These are phyloP conservation scores for Gossypium laxum DNA, from an alignment of 441 rosid genomes.

Conservation along the genomic window DNA sequence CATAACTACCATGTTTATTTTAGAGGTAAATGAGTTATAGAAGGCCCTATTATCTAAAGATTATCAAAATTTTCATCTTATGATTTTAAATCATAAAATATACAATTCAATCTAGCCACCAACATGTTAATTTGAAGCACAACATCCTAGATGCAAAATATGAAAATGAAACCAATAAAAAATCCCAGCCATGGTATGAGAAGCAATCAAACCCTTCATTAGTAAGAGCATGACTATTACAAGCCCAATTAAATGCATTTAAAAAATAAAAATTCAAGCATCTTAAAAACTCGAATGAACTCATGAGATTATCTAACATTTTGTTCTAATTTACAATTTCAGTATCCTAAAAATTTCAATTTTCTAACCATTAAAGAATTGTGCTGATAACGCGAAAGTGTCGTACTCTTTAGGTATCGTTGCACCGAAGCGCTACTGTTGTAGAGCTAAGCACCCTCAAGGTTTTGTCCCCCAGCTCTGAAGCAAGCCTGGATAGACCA, in stretches of 20 bases:
- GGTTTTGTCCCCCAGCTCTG: not conserved
- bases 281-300: not conserved
- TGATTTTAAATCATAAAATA: conserved; percentile 3
- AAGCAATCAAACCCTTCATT: not conserved
- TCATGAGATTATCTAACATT: not conserved
- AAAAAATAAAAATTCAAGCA: not conserved
- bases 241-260: not conserved
- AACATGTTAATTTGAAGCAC: not conserved
- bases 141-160: not conserved
- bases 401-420: not conserved
- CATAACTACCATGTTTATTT: not conserved
- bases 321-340: not conserved
- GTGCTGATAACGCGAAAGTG: not conserved
- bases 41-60: not conserved
- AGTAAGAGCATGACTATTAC: not conserved
- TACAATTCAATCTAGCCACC: not conserved
- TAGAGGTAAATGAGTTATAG: not conserved
- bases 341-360: not conserved
- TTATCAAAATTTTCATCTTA: not conserved
- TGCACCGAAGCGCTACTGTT: not conserved
- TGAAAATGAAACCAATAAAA: not conserved
- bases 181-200: not conserved
- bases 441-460: not conserved
- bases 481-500: not conserved
- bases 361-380: not conserved